phyloP scores from a whole-genome alignment of 495 filamentous ascomycete genomes.

The Geoglossum glabrum region DNA sequence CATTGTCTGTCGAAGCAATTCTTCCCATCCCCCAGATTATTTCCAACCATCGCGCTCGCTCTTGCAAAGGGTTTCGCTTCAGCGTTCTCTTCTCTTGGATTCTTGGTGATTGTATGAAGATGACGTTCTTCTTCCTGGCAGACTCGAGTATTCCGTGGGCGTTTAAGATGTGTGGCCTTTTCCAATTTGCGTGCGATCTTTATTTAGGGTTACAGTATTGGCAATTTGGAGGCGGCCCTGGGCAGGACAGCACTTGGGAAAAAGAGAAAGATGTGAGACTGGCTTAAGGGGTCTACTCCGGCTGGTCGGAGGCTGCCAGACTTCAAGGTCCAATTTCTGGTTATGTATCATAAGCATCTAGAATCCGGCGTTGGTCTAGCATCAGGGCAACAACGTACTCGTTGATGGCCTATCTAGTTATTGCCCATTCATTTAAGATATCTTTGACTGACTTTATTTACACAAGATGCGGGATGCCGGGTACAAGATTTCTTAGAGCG shows the following conservation, averaged over 20 bases:
- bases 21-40: constrained; percentile 82
- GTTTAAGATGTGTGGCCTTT: constrained; percentile 82
- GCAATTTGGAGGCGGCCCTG: constrained; percentile 43
- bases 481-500: neutral
- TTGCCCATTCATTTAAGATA: neutral
- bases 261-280: neutral
- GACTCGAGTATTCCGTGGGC: constrained; percentile 55
- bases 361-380: neutral
- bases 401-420: neutral
- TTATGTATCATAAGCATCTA: neutral
- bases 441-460: neutral
- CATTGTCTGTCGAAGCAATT: constrained; percentile 74
- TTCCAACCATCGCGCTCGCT: constrained; percentile 52
- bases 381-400: neutral
- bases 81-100: constrained; percentile 79
- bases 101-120: constrained; percentile 83
- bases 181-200: constrained; percentile 72
- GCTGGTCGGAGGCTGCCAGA: neutral
- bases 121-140: constrained; percentile 77
- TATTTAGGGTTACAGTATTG: constrained; percentile 73
- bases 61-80: constrained; percentile 76
- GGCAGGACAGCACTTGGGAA: neutral
- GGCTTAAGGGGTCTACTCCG: neutral
- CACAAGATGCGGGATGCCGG: neutral
- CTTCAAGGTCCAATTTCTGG: neutral